Base-by-base conservation (phyloP, 2,329 filamentous ascomycete genomes). In the Sporothrix phasma region DNA sequence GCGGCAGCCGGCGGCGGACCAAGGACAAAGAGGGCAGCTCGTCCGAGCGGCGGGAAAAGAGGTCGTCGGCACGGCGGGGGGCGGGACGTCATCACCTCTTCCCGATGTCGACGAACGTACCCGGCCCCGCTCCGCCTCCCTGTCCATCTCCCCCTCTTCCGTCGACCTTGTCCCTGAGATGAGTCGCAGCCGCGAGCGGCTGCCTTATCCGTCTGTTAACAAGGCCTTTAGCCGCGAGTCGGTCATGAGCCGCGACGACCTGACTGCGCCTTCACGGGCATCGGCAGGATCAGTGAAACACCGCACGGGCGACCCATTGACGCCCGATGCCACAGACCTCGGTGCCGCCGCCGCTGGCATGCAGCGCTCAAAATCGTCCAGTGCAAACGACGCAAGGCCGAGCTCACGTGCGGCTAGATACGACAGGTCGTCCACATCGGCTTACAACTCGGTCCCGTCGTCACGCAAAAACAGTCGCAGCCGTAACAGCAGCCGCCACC, bases 191-290 rank as follows among this genome's bases (percentile, higher is more conserved):
- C 72, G 70, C 59, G 78, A 81, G 62, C 79, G 80, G 31, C 73
- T 89, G 47, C 88, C 90, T 6, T 96, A 96, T 73, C 90, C 92
- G 1, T 81, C 82, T 11, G 91, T 95, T 75, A 94, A 89, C 76
- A 97, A 95, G 76, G 89, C 89, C 13, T 90, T 96, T 74, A 95
- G 91, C 79, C 94, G 92, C 75, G 93, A 97, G 77, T 81, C 84
- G 51, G 84, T 96, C 62, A 80, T 84, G 68, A 87, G 84, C 72
- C 79, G 79, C 61, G 83, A 86, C 53, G 80, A 84, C 62, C 69
- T 83, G 58, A 73, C 75, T 26, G 68, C 69, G 46, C 72, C 71
- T 58, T 73, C 63, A 17, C 54, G 51, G 3, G 41, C 59, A 13
- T 56, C 62, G 11, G 31, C 49, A 13, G 49, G 43, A 5, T 61